Evolutionary conservation across 1,139 yeast genomes (phyloP).

Genomic region (Protomyces inouyei): DNA sequence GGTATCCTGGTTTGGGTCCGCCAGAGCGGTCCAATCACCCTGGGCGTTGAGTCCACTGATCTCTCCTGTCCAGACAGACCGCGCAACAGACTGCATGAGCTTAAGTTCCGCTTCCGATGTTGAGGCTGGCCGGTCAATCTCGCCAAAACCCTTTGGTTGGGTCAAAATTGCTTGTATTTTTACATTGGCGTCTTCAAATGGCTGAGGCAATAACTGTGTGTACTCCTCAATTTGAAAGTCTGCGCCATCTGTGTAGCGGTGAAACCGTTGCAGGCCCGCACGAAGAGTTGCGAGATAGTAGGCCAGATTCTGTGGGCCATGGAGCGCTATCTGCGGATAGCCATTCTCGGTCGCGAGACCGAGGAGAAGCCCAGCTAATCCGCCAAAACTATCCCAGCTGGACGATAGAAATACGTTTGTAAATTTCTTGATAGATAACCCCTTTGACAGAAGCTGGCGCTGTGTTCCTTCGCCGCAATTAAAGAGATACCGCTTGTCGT

Average conservation of each 20-base stretch:
- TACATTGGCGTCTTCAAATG: conserved; percentile 8
- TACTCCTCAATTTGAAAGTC: conserved; percentile 6
- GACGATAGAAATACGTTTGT: conserved; percentile 11
- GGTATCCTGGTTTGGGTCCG: not conserved
- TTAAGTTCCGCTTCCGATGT: not conserved
- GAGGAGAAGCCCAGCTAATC: conserved; percentile 21
- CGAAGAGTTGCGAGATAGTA: conserved; percentile 18
- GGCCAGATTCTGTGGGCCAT: conserved; percentile 21
- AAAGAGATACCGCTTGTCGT: conserved; percentile 25
- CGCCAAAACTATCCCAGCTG: conserved; percentile 28
- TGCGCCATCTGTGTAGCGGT: not conserved
- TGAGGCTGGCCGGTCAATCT: not conserved
- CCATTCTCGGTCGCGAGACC: not conserved
- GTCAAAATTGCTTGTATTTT: conserved; percentile 7
- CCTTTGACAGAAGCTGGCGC: conserved; percentile 12
- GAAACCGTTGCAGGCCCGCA: conserved; percentile 14
- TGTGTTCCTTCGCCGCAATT: conserved; percentile 27
- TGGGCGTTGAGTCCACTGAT: not conserved
- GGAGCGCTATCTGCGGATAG: conserved; percentile 2
- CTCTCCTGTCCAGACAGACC: conserved; percentile 19
- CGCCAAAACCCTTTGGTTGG: not conserved
- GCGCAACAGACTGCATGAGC: conserved; percentile 2
- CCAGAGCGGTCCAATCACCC: conserved; percentile 4
- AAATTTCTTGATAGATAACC: conserved; percentile 9
- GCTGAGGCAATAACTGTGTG: not conserved